These are phyloP conservation scores for Acer campestre DNA, from an alignment of 345 rosid genomes.

Conservation along the genomic window DNA sequence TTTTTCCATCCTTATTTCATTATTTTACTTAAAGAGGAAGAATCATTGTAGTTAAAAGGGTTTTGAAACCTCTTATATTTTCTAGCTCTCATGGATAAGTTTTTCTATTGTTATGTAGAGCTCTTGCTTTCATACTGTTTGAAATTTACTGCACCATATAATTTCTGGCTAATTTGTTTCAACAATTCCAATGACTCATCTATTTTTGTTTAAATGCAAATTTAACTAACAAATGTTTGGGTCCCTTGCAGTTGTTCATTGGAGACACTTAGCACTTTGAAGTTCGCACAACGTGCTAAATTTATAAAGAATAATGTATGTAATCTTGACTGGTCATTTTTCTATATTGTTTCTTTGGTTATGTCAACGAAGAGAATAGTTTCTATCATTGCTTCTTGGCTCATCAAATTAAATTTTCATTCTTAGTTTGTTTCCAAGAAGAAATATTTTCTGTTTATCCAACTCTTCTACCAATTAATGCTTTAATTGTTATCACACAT, in stretches of 20 bases:
- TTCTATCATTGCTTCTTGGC: neutral
- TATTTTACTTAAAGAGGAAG: neutral
- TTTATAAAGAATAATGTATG: slow-evolving; percentile 93
- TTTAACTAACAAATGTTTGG: slow-evolving; percentile 20
- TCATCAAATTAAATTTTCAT: neutral
- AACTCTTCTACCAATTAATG: neutral
- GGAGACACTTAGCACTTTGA: slow-evolving; percentile 96
- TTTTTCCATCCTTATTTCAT: neutral
- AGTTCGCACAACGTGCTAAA: slow-evolving; percentile 99
- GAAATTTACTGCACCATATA: neutral
- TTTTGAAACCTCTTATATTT: slow-evolving; percentile 1
- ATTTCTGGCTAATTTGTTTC: neutral
- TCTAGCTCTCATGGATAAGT: neutral
- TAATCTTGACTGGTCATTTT: slow-evolving; percentile 9
- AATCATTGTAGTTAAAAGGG: neutral
- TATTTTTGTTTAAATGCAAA: neutral
- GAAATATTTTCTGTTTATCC: neutral
- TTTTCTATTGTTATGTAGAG: neutral
- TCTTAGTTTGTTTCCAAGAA: neutral
- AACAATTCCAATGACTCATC: neutral
- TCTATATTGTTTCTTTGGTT: neutral
- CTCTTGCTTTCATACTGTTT: neutral
- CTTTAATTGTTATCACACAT: neutral
- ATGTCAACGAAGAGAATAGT: neutral
- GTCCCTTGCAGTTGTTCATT: slow-evolving; percentile 69